These are phyloP conservation scores for Gynochthodes officinalis DNA, from an alignment of 257 asterid genomes.

Conservation along the genomic window DNA sequence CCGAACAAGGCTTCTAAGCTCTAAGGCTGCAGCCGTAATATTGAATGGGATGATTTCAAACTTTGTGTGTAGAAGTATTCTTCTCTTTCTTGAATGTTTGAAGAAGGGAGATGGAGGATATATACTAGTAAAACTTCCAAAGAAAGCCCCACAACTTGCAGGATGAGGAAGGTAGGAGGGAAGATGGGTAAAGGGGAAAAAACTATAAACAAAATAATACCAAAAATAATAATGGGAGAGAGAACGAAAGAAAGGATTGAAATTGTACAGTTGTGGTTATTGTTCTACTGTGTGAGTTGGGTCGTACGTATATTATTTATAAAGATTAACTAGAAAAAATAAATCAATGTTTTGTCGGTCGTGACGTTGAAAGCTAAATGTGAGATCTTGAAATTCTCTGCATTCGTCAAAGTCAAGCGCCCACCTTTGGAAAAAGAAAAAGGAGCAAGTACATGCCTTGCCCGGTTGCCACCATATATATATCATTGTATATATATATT, in stretches of 20 bases:
- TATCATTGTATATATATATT: no score
- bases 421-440: conserved; percentile 23
- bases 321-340: background rate
- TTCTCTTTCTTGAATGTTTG: no score
- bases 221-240: background rate
- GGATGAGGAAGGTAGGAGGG: conserved; percentile 23
- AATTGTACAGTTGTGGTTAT: no score
- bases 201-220: no score
- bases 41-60: no score
- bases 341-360: conserved; percentile 27
- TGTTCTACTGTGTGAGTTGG: no score
- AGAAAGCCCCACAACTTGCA: conserved; percentile 10
- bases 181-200: conserved; percentile 3
- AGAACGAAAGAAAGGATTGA: no score
- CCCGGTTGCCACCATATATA: no score
- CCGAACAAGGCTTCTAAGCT: no score
- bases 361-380: conserved; percentile 10
- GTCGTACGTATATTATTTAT: background rate
- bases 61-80: background rate
- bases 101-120: conserved; percentile 3
- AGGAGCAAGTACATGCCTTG: conserved; percentile 1
- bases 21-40: no score
- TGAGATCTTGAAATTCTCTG: conserved; percentile 25
- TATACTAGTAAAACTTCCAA: background rate
- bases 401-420: conserved; percentile 50